Evolutionary conservation across 2,329 filamentous ascomycete species (phyloP), one percentile per base, ranked within the genome.

Genomic region (Chaetomiaceae sp.): DNA sequence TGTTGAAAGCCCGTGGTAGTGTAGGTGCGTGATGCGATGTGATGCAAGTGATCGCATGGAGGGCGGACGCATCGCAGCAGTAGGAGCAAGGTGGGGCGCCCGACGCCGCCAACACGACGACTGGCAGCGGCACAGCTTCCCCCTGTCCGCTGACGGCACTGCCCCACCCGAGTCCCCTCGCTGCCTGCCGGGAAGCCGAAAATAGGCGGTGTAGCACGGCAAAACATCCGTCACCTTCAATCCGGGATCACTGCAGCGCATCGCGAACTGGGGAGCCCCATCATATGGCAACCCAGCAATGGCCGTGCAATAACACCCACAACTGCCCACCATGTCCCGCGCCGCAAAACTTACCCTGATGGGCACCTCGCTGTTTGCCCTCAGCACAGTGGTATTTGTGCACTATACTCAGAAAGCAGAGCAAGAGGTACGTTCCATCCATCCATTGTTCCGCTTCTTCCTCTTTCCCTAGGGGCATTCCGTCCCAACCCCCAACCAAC

Each of bases 401-500:
- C 94, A 99, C 69, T 91, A 87, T 72, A 83, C 90, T 62, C 94
- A 99, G 69, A 83, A 86, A 65, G 78, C 80, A 30, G 94, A 99
- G 67, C 85, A 89, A 77, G 80, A 82, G 59, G 92, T 96, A 76
- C 56, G 84, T 73, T 13, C 48, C 36, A 9, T 33, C 23, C 38
- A 3, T 20, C 18, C 23, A 18, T n/a, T n/a, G n/a, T n/a, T n/a
- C n/a, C n/a, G n/a, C n/a, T n/a, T n/a, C n/a, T n/a, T n/a, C n/a
- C n/a, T n/a, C n/a, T n/a, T n/a, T n/a, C n/a, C n/a, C n/a, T n/a
- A n/a, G n/a, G n/a, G n/a, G n/a, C n/a, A n/a, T n/a, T n/a, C n/a
- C n/a, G n/a, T n/a, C n/a, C n/a, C n/a, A n/a, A n/a, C n/a, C n/a
- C n/a, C n/a, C n/a, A n/a, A n/a, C 27, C 11, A n/a, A 10, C 9